Base-by-base conservation (phyloP, 148 eudicot species). In the Chenopodium quinoa region DNA sequence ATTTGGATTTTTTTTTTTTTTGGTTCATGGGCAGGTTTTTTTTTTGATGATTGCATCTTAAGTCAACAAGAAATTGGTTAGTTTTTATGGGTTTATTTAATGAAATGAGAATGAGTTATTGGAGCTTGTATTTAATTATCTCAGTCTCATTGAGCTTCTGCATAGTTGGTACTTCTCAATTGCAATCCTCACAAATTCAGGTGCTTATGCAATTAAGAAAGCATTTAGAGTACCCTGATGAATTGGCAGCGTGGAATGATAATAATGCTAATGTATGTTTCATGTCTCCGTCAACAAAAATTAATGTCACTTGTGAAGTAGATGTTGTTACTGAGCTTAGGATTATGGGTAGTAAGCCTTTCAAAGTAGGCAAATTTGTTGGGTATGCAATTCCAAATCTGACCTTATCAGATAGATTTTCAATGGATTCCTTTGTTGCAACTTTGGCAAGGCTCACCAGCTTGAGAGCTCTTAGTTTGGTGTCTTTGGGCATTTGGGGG, bases 401-500 rank as follows among this genome's bases (percentile, higher is more conserved):
- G 65, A 91, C 94, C 23, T 84, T 92, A 65, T 91, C 94, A 63
- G 85, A 73, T 10, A 82, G 73, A 58, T 92, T 92, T 85, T 87
- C 92, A 22, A 86, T 92, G 86, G 92, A 91, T 78, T 91, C 97
- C 27, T 89, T 92, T 81, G 83, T 91, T 50, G 84, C 88, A 29
- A 92, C 97, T n/a, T 82, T 92, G 71, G 80, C 94, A 71, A 92
- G 97, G 87, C 83, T 92, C 44, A 78, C 81, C 31, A 89, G 85
- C 77, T 84, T 92, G 81, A 90, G 85, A 37, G 91, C 79, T 75
- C 90, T 92, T 70, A 85, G 84, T 9, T 72, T 92, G 64, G 89
- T 87, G 76, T 91, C 91, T 83, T 82, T 92, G 73, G 97, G 97
- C 32, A 88, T 92, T 9, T 92, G 92, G 90, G 97, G 97, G 2